Conservation (phyloP, 2,329 filamentous ascomycete species). For the Pyricularia pennisetigena region DNA sequence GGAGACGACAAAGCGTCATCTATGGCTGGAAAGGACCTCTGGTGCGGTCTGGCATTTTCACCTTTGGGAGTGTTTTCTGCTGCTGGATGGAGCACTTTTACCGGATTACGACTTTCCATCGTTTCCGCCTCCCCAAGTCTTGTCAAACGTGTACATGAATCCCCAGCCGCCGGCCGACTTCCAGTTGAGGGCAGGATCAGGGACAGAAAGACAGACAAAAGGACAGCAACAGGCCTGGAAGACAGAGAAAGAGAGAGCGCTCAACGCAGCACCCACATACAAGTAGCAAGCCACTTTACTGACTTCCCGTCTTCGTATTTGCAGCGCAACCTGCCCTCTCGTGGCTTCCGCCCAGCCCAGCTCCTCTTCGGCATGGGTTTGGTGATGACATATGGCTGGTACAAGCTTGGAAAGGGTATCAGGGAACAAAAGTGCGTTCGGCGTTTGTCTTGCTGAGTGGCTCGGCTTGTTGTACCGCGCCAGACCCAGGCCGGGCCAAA, state of each 20-base stretch:
- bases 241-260: not conserved
- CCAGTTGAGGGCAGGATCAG: too few species aligned
- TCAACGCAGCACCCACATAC: not conserved
- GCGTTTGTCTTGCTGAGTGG: slow-evolving; percentile 9
- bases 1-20: not conserved
- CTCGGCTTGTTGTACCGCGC: not conserved
- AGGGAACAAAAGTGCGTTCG: slow-evolving; percentile 76
- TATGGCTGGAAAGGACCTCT: not conserved
- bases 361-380: slow-evolving; percentile 68
- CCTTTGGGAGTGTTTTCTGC: not conserved
- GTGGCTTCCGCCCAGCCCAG: slow-evolving; percentile 76
- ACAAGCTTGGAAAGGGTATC: slow-evolving; percentile 70
- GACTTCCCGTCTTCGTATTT: not conserved
- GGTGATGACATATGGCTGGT: slow-evolving; percentile 87
- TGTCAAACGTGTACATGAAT: not conserved
- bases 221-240: not conserved
- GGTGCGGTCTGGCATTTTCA: not conserved
- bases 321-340: slow-evolving; percentile 83
- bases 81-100: not conserved
- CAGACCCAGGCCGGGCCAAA: not conserved
- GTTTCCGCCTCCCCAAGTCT: not conserved
- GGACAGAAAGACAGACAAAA: not conserved
- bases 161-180: not conserved
- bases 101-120: not conserved
- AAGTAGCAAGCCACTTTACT: not conserved